Percentiles rank a stretch among this genome's conserved stretches.
These are phyloP conservation scores for Trichoderma reesei DNA, from an alignment of 495 filamentous ascomycete genomes.

Conservation along the genomic window DNA sequence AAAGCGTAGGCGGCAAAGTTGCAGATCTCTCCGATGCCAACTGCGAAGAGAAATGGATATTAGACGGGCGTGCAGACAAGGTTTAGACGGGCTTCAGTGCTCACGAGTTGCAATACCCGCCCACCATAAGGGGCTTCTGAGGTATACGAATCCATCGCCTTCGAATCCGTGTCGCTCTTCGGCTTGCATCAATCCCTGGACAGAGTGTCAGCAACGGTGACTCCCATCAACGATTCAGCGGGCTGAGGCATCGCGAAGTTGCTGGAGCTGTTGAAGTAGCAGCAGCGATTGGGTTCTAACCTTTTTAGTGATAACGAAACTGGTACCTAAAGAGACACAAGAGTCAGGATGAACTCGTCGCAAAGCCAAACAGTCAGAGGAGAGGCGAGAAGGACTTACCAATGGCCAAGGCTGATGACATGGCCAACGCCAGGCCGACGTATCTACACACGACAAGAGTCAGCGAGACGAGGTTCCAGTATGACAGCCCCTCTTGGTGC, in stretches of 20 bases:
- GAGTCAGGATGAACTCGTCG: not conserved
- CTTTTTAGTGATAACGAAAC: conserved; percentile 92
- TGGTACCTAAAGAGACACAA: conserved; percentile 49
- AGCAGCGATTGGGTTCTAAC: conserved; percentile 32
- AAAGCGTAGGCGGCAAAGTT: conserved; percentile 98
- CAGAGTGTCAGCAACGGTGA: conserved; percentile 12
- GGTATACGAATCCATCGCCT: conserved; percentile 89
- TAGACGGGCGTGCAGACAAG: no score
- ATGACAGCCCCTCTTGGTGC: not conserved
- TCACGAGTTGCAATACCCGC: conserved; percentile 78
- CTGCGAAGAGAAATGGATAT: conserved; percentile 28
- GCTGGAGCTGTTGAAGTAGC: not conserved
- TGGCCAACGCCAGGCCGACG: conserved; percentile 79
- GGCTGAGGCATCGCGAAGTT: not conserved
- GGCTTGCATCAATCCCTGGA: conserved; percentile 78
- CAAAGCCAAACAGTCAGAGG: no score
- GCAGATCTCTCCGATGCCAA: conserved; percentile 80
- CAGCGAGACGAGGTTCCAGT: conserved; percentile 23
- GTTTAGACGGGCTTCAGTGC: conserved; percentile 20
- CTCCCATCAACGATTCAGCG: conserved; percentile 7
- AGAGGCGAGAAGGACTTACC: conserved; percentile 44
- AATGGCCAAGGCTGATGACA: conserved; percentile 86
- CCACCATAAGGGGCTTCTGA: conserved; percentile 94
- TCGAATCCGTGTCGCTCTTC: conserved; percentile 89
- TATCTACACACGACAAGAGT: conserved; percentile 52